phyloP scores from a whole-genome alignment of 495 filamentous ascomycete species.

The Penicillium odoratum region DNA sequence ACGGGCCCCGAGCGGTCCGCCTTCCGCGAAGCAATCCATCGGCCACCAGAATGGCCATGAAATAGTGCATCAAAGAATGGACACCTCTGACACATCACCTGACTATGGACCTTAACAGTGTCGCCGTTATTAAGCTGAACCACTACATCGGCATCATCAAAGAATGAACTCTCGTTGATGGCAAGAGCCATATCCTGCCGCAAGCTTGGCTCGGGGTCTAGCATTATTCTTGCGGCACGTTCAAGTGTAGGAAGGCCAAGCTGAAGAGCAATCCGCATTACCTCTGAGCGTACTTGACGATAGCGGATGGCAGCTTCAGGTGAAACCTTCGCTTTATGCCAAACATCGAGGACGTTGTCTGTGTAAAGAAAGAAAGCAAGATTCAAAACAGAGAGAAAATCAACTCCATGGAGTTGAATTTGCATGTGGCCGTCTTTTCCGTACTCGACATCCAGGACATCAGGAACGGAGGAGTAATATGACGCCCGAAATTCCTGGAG shows the following conservation, averaged over 20 bases:
- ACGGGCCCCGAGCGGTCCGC: conserved; percentile 52
- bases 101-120: conserved; percentile 67
- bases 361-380: conserved; percentile 78
- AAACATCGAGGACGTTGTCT: conserved; percentile 78
- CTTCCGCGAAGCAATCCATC: conserved; percentile 76
- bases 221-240: conserved; percentile 71
- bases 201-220: conserved; percentile 59
- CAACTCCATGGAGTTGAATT: conserved; percentile 63
- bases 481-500: conserved; percentile 52
- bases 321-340: conserved; percentile 67
- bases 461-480: conserved; percentile 50
- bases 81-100: conserved; percentile 77
- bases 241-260: conserved; percentile 70
- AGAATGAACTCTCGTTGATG: conserved; percentile 64
- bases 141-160: conserved; percentile 70
- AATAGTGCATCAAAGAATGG: conserved; percentile 93
- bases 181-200: conserved; percentile 67
- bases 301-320: conserved; percentile 64
- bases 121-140: conserved; percentile 72
- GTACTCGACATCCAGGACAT: conserved; percentile 60
- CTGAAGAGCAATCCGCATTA: conserved; percentile 73
- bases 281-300: conserved; percentile 74
- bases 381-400: conserved; percentile 75
- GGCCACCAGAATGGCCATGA: conserved; percentile 76
- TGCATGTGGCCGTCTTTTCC: conserved; percentile 48